phyloP scores from a whole-genome alignment of 345 rosid species.

The Gossypium arboreum region DNA sequence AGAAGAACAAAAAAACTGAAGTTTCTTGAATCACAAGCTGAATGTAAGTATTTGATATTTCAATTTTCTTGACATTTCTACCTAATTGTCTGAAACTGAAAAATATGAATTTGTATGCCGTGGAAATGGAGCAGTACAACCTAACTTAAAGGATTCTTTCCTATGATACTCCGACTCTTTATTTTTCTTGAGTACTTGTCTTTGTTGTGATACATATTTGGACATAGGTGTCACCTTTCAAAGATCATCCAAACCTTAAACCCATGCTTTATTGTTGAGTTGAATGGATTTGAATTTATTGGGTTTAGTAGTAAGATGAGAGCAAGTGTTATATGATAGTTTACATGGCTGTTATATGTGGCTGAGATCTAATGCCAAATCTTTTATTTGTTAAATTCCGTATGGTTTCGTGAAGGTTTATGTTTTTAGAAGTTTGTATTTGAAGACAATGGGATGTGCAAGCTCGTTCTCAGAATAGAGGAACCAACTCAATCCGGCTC shows the following conservation, averaged over 20 bases:
- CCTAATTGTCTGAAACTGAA: no score
- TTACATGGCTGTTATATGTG: background rate
- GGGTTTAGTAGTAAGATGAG: background rate
- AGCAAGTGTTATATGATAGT: background rate
- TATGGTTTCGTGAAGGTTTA: conserved; percentile 17
- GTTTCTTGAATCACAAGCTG: background rate
- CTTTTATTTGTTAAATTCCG: background rate
- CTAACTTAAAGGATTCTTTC: no score
- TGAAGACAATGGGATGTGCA: conserved; percentile 28
- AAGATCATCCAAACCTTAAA: no score
- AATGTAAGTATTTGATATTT: background rate
- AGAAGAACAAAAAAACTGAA: background rate
- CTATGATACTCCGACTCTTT: background rate
- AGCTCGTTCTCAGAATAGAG: conserved; percentile 18
- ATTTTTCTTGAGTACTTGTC: background rate
- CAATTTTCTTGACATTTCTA: no score
- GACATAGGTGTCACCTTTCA: no score
- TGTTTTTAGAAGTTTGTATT: conserved; percentile 4
- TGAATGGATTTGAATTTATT: background rate
- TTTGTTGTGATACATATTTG: no score
- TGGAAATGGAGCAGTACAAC: no score
- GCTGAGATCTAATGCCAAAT: background rate
- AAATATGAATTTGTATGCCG: no score
- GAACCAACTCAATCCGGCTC: conserved; percentile 13
- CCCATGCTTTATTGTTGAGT: background rate